A percentile compares a stretch with the other conserved stretches of the same genome.
Evolutionary conservation across 2,329 filamentous ascomycete genomes (phyloP).

Genomic region (Phaeosphaeria sp.): DNA sequence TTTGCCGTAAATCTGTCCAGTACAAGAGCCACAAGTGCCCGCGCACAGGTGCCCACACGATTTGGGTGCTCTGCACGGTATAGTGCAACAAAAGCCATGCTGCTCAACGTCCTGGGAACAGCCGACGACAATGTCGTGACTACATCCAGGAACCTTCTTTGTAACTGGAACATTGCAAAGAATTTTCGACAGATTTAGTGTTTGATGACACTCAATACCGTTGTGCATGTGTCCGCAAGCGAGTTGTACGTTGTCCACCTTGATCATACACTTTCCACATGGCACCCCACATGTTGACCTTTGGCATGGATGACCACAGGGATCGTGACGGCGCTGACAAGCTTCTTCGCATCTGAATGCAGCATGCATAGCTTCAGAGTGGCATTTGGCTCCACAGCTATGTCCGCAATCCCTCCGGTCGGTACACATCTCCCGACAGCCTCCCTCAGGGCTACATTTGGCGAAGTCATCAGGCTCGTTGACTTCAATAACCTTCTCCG

Average conservation of each 20-base stretch:
- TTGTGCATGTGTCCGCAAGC: slow-evolving; percentile 34
- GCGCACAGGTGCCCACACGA: slow-evolving; percentile 66
- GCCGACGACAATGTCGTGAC: slow-evolving; percentile 57
- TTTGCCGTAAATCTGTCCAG: slow-evolving; percentile 31
- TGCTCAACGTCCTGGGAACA: slow-evolving; percentile 59
- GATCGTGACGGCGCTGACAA: slow-evolving; percentile 28
- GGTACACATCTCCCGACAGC: slow-evolving; percentile 31
- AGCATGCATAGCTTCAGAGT: slow-evolving; percentile 38
- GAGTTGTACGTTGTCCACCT: slow-evolving; percentile 26
- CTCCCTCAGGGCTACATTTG: slow-evolving; percentile 38
- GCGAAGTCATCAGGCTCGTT: slow-evolving; percentile 36
- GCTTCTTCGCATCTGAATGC: slow-evolving; percentile 32
- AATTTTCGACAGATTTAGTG: slow-evolving; percentile 40
- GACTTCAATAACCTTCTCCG: slow-evolving; percentile 30
- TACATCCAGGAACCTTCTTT: slow-evolving; percentile 61
- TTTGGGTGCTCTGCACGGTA: slow-evolving; percentile 55
- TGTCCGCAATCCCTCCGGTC: slow-evolving; percentile 40
- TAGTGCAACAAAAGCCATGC: slow-evolving; percentile 55
- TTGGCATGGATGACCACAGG: slow-evolving; percentile 37
- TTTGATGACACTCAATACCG: slow-evolving; percentile 1
- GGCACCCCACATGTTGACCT: slow-evolving; percentile 36
- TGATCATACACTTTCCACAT: slow-evolving; percentile 31
- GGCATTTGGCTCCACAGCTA: slow-evolving; percentile 34
- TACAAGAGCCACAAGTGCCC: slow-evolving; percentile 51
- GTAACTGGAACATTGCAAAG: slow-evolving; percentile 57